These are phyloP conservation scores for Pseudonitzschia multistriata DNA, from an alignment of 108 stramenopile genomes.

Conservation along the genomic window DNA sequence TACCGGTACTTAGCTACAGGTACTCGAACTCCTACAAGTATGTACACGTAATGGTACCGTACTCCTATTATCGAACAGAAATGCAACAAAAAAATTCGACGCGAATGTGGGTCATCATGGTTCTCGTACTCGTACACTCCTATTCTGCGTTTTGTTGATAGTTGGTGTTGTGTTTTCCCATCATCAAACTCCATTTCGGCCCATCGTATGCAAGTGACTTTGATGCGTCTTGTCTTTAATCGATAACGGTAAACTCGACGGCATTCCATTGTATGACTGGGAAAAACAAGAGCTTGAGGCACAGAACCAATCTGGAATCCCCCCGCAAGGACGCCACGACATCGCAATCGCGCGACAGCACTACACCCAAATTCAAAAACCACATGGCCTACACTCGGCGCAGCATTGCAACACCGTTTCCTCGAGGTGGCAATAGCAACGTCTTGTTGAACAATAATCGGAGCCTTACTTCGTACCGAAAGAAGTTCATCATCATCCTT, in stretches of 20 bases:
- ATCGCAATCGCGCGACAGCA: not conserved
- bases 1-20: no score
- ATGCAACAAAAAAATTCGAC: no score
- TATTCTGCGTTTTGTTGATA: not conserved
- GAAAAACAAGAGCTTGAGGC: conserved; percentile 1
- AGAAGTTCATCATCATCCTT: conserved; percentile 57
- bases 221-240: not conserved
- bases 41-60: no score
- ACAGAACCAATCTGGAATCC: conserved; percentile 1
- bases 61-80: no score
- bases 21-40: no score
- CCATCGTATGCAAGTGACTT: not conserved
- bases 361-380: not conserved
- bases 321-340: not conserved
- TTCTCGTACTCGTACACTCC: no score
- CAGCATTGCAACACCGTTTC: conserved; percentile 11
- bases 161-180: no score
- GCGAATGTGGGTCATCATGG: no score
- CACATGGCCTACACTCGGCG: conserved; percentile 23
- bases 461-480: conserved; percentile 59
- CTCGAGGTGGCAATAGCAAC: conserved; percentile 8
- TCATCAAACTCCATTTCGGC: not conserved
- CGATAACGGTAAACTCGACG: not conserved
- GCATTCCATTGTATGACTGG: not conserved
- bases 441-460: conserved; percentile 1